Evolutionary conservation across 305 asterid species (phyloP).

Genomic region (Fraxinus velutina): DNA sequence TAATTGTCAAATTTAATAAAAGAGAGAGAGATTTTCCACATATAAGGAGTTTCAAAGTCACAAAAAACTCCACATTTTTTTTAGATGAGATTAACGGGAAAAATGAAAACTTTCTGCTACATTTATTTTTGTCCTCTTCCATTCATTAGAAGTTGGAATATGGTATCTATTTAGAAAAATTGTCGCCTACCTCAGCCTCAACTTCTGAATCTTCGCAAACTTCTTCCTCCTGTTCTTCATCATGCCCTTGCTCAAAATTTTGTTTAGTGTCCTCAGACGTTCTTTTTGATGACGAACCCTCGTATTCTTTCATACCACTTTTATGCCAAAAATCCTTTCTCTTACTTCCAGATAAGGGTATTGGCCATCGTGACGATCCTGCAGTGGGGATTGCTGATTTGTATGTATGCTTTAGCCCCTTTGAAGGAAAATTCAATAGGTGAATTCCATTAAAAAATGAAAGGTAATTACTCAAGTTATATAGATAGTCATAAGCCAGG

Average conservation of each 20-base stretch:
- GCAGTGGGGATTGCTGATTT: slow-evolving; percentile 48
- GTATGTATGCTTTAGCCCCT: slow-evolving; percentile 62
- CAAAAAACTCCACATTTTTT: no score
- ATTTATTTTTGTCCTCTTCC: no score
- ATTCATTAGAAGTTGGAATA: slow-evolving; percentile 1
- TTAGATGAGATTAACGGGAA: no score
- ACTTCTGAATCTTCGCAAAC: slow-evolving; percentile 73
- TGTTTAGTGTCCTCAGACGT: slow-evolving; percentile 54
- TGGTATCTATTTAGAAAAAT: not conserved
- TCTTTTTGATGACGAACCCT: slow-evolving; percentile 47
- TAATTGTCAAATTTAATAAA: no score
- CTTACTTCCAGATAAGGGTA: slow-evolving; percentile 74
- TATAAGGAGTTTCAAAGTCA: no score
- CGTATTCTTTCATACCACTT: slow-evolving; percentile 82
- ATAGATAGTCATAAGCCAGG: not conserved
- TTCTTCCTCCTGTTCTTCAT: slow-evolving; percentile 58
- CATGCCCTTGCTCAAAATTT: slow-evolving; percentile 48
- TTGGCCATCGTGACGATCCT: slow-evolving; percentile 66
- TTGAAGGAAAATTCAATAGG: slow-evolving; percentile 17
- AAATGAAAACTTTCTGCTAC: no score
- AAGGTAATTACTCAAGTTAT: not conserved
- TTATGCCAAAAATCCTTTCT: slow-evolving; percentile 84
- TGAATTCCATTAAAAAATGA: slow-evolving; percentile 2
- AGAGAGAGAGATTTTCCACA: no score
- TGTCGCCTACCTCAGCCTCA: slow-evolving; percentile 66